Conservation (phyloP, 257 asterid genomes). For the Sherardia arvensis region DNA sequence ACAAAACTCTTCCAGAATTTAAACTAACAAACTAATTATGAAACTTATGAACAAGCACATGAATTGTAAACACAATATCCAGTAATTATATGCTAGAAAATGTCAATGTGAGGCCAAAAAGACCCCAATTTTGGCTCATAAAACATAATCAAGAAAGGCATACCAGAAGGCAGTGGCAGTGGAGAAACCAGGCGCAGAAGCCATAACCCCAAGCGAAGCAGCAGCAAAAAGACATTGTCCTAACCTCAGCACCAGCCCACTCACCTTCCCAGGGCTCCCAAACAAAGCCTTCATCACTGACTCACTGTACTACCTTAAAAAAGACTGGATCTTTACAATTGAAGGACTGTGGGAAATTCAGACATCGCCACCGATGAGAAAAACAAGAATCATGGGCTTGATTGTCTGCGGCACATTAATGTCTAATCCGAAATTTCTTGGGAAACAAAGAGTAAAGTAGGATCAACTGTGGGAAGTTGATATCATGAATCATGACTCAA, state of each 20-base stretch:
- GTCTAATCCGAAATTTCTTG: neutral
- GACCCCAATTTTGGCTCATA: neutral
- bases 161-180: conserved; percentile 81
- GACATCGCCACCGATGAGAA: conserved; percentile 19
- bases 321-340: conserved; percentile 38
- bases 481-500: neutral
- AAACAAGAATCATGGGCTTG: neutral
- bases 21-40: neutral
- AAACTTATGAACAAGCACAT: neutral
- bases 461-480: neutral
- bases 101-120: neutral
- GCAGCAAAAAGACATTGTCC: conserved; percentile 55
- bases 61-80: neutral
- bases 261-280: conserved; percentile 80
- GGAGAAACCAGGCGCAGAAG: conserved; percentile 78
- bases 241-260: conserved; percentile 58
- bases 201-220: conserved; percentile 65
- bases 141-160: neutral
- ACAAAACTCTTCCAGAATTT: neutral
- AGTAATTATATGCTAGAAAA: neutral
- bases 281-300: conserved; percentile 63
- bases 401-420: neutral
- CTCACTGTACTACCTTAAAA: conserved; percentile 7
- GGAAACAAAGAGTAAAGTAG: neutral
- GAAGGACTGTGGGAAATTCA: conserved; percentile 19